Conservation (phyloP, 345 rosid genomes). For the Theobroma cacao region DNA sequence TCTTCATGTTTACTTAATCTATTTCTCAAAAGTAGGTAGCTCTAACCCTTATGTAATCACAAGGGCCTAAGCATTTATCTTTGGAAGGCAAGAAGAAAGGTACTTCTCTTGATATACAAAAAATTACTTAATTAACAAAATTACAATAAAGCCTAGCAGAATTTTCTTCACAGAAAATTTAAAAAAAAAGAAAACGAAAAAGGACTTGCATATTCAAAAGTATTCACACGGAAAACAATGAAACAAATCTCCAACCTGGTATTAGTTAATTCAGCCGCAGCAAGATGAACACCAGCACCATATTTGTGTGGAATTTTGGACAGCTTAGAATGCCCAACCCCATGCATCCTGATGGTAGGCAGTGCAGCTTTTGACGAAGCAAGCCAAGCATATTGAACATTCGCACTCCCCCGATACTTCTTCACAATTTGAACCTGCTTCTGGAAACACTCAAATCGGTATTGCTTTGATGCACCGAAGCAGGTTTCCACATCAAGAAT, state of each 20-base stretch:
- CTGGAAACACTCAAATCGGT: constrained; percentile 64
- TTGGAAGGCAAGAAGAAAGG: not conserved
- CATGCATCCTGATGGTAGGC: constrained; percentile 42
- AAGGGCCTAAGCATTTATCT: not conserved
- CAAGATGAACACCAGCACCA: constrained; percentile 82
- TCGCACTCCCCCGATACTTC: constrained; percentile 75
- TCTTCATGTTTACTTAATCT: not conserved
- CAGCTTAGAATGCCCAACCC: constrained; percentile 67
- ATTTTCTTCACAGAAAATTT: not conserved
- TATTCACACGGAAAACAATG: not conserved
- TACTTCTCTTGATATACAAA: not conserved
- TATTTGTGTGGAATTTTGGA: constrained; percentile 45
- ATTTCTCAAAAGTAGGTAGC: not conserved
- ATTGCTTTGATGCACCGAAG: constrained; percentile 37
- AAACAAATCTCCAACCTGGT: constrained; percentile 51
- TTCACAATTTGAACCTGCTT: constrained; percentile 71
- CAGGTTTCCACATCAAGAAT: constrained; percentile 46
- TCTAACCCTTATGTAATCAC: not conserved
- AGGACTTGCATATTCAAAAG: not conserved
- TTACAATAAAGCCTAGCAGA: not conserved
- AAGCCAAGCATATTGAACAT: constrained; percentile 89
- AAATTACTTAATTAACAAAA: not conserved
- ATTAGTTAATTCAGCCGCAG: constrained; percentile 47
- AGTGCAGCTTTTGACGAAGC: constrained; percentile 53
- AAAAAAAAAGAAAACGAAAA: not conserved